Evolutionary conservation across 192 early-diverging fungal species (phyloP).

Genomic region (Phycomyces blakesleeanus): DNA sequence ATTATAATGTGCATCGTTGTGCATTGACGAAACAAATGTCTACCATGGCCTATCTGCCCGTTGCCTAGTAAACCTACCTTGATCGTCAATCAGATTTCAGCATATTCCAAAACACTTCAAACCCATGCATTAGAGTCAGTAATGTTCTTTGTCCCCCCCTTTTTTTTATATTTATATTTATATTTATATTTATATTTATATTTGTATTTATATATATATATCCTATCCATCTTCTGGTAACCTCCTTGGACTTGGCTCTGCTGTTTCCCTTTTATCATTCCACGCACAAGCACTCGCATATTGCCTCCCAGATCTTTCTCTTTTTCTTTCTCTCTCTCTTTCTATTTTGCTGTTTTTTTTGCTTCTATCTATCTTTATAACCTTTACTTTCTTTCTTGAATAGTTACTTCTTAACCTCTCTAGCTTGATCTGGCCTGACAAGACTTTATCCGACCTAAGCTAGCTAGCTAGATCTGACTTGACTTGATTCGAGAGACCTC

Average conservation of each 20-base stretch:
- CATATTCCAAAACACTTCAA: not conserved
- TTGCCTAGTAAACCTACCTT: no score
- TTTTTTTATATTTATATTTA: constrained; percentile 2
- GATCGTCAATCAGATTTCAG: not conserved
- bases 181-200: no score
- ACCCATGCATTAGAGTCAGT: not conserved
- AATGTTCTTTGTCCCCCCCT: not conserved
- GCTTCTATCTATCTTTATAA: not conserved
- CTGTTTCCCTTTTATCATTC: constrained; percentile 1
- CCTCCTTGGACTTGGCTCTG: constrained; percentile 1
- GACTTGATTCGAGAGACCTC: no score
- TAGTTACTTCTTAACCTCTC: not conserved
- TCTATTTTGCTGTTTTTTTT: not conserved
- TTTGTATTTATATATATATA: no score
- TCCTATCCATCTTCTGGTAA: not conserved
- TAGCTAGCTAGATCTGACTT: no score
- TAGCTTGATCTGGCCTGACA: not conserved
- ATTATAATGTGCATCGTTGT: no score
- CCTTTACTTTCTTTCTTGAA: not conserved
- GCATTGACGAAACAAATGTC: no score
- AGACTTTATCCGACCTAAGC: no score
- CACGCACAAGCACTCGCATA: not conserved
- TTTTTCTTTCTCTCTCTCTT: not conserved
- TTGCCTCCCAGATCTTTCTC: not conserved
- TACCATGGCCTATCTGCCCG: no score